These are phyloP conservation scores for Akanthomyces lecanii DNA, from an alignment of 2,329 filamentous ascomycete genomes.

Conservation along the genomic window DNA sequence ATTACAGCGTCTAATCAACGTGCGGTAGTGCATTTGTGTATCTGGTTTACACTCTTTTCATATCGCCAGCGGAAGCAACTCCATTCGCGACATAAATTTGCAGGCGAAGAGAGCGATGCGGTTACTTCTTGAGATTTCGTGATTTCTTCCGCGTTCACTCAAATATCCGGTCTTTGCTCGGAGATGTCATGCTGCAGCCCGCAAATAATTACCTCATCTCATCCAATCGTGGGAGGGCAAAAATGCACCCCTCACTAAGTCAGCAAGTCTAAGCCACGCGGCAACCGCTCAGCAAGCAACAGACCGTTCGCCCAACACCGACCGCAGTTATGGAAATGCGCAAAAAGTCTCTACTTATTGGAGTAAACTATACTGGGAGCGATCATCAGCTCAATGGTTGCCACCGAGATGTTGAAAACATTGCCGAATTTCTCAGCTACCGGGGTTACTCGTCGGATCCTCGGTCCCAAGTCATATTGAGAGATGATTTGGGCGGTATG, in stretches of 20 bases:
- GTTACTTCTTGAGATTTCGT: background rate
- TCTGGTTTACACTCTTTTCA: background rate
- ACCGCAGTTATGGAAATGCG: constrained; percentile 9
- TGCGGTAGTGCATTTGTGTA: background rate
- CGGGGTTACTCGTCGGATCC: constrained; percentile 14
- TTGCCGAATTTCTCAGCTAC: constrained; percentile 48
- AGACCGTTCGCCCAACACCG: background rate
- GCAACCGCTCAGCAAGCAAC: background rate
- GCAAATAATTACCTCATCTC: constrained; percentile 14
- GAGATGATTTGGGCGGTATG: constrained; percentile 38
- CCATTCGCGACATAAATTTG: background rate
- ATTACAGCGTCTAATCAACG: no score
- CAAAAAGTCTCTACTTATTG: constrained; percentile 51
- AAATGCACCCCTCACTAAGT: constrained; percentile 8
- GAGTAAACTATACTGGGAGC: constrained; percentile 59
- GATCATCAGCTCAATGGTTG: constrained; percentile 54
- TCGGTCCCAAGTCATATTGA: constrained; percentile 14
- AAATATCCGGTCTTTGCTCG: no score
- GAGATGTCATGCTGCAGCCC: background rate
- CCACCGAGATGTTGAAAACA: constrained; percentile 58
- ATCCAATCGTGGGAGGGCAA: constrained; percentile 3
- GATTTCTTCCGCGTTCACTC: background rate
- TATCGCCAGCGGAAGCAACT: background rate
- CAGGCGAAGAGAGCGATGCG: background rate
- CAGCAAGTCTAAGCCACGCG: constrained; percentile 11